Percentiles rank a stretch among this genome's conserved stretches.
Evolutionary conservation across 495 filamentous ascomycete species (phyloP).

Genomic region (Penicillium ochrochloron): DNA sequence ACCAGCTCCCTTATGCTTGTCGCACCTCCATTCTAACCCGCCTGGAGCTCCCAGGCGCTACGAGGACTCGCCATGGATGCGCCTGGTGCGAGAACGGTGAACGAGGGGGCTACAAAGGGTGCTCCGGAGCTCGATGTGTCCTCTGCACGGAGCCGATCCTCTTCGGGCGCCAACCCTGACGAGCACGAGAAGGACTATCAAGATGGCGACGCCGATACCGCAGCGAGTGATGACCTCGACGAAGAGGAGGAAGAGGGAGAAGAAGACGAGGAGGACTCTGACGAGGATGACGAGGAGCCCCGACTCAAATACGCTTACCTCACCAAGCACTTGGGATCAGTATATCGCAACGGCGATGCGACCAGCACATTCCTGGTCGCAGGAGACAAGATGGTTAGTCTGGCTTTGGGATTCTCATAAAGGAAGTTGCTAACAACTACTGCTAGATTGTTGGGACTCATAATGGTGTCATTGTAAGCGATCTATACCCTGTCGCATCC

Average conservation of each 20-base stretch:
- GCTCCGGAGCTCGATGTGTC: conserved; percentile 27
- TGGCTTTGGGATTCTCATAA: background rate
- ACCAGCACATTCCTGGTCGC: conserved; percentile 88
- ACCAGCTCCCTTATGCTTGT: conserved; percentile 22
- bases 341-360: conserved; percentile 94
- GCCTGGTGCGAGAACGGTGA: conserved; percentile 46
- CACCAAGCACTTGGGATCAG: conserved; percentile 74
- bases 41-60: conserved; percentile 34
- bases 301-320: conserved; percentile 88
- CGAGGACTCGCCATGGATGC: conserved; percentile 49
- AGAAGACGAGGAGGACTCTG: conserved; percentile 64
- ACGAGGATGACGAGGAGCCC: conserved; percentile 94
- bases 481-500: conserved; percentile 10
- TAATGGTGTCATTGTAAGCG: conserved; percentile 91
- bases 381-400: conserved; percentile 91
- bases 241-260: conserved; percentile 43
- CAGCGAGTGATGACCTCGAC: conserved; percentile 30
- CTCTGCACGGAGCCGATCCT: conserved; percentile 28
- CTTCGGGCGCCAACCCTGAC: conserved; percentile 27
- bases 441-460: conserved; percentile 88
- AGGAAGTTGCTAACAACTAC: conserved; percentile 21
- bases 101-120: conserved; percentile 29
- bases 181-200: conserved; percentile 26
- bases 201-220: conserved; percentile 30
- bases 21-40: conserved; percentile 29